phyloP scores from a whole-genome alignment of 768 basidiomycete genomes.

The Lactifluus volemus region DNA sequence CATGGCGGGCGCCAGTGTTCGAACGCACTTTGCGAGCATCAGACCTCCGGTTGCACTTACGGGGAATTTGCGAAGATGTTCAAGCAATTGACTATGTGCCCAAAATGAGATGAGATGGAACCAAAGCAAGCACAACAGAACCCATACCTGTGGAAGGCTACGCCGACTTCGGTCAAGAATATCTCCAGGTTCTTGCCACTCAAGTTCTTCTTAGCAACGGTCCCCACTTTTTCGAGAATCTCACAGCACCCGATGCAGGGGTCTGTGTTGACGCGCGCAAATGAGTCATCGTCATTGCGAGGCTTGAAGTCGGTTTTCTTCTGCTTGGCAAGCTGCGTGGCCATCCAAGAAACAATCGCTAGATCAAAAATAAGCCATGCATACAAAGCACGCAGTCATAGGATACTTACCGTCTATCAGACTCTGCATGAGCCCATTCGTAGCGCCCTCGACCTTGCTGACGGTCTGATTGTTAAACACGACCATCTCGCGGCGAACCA shows the following conservation, averaged over 20 bases:
- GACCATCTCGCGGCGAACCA: constrained; percentile 85
- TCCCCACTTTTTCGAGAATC: constrained; percentile 69
- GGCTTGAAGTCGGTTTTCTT: constrained; percentile 97
- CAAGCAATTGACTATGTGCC: constrained; percentile 65
- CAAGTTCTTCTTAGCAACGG: constrained; percentile 63
- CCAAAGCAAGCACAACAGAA: neutral
- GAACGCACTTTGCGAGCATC: constrained; percentile 89
- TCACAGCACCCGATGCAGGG: constrained; percentile 86
- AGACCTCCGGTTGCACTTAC: constrained; percentile 95
- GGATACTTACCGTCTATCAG: constrained; percentile 63
- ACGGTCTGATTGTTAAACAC: constrained; percentile 86
- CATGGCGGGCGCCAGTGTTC: neutral
- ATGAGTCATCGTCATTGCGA: constrained; percentile 89
- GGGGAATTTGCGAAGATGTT: constrained; percentile 93
- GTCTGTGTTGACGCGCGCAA: constrained; percentile 90
- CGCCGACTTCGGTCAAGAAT: constrained; percentile 89
- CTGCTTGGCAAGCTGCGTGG: constrained; percentile 74
- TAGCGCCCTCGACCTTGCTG: constrained; percentile 73
- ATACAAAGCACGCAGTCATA: neutral
- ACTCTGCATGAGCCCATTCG: constrained; percentile 72
- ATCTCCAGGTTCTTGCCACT: constrained; percentile 90
- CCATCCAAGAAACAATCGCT: constrained; percentile 73
- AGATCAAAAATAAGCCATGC: neutral
- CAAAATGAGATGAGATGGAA: neutral
- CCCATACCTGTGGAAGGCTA: constrained; percentile 80